Base-by-base conservation (phyloP, 805 yeast species). In the Starmerella vaccinii region DNA sequence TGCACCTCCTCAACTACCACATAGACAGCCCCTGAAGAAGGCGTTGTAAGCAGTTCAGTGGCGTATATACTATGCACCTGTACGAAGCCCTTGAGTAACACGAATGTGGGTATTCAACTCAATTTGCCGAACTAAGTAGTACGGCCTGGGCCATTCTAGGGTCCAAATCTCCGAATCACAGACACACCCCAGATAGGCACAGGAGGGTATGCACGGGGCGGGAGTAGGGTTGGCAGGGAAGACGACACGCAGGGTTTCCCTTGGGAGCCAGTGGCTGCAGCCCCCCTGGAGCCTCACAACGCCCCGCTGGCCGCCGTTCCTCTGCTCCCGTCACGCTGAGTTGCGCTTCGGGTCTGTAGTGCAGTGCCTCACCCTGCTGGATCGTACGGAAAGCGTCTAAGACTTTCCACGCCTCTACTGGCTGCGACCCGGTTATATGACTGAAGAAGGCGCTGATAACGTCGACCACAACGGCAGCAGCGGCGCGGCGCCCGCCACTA, bases 221-320 rank as follows among this genome's bases (percentile, higher is more conserved):
- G 38, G 38, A 34, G 38, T 34, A 34, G 38, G 38, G 38, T 34
- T 34, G 38, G 19, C 19, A 13, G 38, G 8, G 38, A 16, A 16
- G 38, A 5, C 38, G 22, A 34, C 38, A 34, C 38, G 38, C 22
- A 34, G 38, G 38, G 38, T 34, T 34, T 34, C 38, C 38, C 38
- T 34, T 34, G 38, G 38, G 38, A 34, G 38, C 22, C 22, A n/a
- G n/a, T 22, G 18, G 38, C 38, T 16, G 38, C 38, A 15, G 22
- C 38, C 9, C 38, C 38, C 22, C 38, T n/a, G 13, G 38, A 34
- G 38, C 22, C 22, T 16, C 38, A 34, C 38, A 34, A 34, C 38
- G 38, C 38, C 38, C 38, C 38, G 38, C 22, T 34, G 38, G 38
- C 38, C 38, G n/a, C 3, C 22, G 22, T 34, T 13, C 22, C 22